Base-by-base conservation (phyloP, 164 flowering plant genomes). In the Stephania japonica region DNA sequence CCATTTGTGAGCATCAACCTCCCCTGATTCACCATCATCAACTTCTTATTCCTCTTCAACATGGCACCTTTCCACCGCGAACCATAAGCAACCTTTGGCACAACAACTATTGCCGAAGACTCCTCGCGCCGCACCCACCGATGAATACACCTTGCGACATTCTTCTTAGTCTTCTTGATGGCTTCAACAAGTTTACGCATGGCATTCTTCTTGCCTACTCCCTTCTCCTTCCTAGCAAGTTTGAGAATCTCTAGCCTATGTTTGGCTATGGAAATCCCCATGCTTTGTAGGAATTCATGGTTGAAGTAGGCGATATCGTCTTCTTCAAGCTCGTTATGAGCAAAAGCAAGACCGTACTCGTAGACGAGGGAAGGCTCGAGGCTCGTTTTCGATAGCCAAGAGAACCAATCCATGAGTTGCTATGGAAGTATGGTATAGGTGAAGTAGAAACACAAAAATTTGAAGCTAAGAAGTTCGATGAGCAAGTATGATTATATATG, bases 181-280 rank as follows among this genome's bases (percentile, higher is more conserved):
- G 86, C 88, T 0, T 78, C 64, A 2, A 91, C 41, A 41, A 93
- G 80, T 74, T 83, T 84, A 1, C 87, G 73, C 38, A 91, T 65
- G 11, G 90, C 81, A 24, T 63, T 83, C 14, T 78, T 84, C 11
- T 62, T 63, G 0, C 69, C 1, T 5, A 24, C 68, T 44, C 82
- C 77, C 24, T 65, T 83, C 49, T 85, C 87, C 73, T 84, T 87
- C 71, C 79, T 82, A 7, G 88, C 89, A 25, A 91, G 90, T 84
- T 90, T 93, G 78, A 91, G 89, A 7, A 93, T 93, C 80, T 89
- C 97, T 1, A 93, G 84, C 74, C 98, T 67, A 78, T 93, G 98
- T 72, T 93, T 91, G 80, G 91, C 97, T 19, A 91, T 81, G 24
- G 85, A 79, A 56, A 93, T 81, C 12, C 98, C 98, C 85, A 93